A percentile compares a stretch with the other conserved stretches of the same genome.
Conservation (phyloP, 1,284 basidiomycete genomes). For the Fomes fomentarius region DNA sequence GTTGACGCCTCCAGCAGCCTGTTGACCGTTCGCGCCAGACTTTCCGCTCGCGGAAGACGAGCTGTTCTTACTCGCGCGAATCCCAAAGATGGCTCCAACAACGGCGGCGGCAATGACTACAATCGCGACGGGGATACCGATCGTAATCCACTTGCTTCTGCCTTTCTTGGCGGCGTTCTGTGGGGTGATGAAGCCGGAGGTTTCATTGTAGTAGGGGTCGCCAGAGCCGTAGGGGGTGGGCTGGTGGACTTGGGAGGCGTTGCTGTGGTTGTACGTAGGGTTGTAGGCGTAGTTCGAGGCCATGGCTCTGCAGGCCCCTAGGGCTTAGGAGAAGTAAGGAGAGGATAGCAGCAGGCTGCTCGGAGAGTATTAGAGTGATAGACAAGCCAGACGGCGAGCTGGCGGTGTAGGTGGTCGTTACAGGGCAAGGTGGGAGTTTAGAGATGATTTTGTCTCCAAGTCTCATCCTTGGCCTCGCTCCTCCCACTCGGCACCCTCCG, state of each 20-base stretch:
- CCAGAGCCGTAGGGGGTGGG: constrained; percentile 50
- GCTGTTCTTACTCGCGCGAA: constrained; percentile 47
- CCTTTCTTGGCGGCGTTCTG: constrained; percentile 37
- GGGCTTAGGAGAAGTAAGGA: constrained; percentile 28
- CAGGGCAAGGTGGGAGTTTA: constrained; percentile 5
- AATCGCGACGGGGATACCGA: constrained; percentile 66
- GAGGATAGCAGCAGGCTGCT: constrained; percentile 32
- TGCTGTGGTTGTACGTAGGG: constrained; percentile 42
- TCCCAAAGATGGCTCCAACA: constrained; percentile 78
- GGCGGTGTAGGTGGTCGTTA: constrained; percentile 21
- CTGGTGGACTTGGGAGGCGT: constrained; percentile 19
- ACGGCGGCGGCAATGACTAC: constrained; percentile 77
- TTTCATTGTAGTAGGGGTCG: constrained; percentile 68
- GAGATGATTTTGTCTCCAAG: not conserved
- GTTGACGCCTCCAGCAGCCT: constrained; percentile 57
- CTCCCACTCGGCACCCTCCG: constrained; percentile 14
- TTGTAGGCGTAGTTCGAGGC: constrained; percentile 50
- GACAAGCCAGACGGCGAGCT: constrained; percentile 12
- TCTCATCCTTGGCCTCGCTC: constrained; percentile 9
- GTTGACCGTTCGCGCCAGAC: constrained; percentile 36
- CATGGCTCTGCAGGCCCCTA: constrained; percentile 32
- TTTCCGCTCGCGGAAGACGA: constrained; percentile 25
- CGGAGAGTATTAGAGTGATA: constrained; percentile 5
- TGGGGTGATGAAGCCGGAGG: constrained; percentile 67
- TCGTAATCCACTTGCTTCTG: constrained; percentile 62